phyloP scores from a whole-genome alignment of 345 rosid species.

The Corchorus olitorius region DNA sequence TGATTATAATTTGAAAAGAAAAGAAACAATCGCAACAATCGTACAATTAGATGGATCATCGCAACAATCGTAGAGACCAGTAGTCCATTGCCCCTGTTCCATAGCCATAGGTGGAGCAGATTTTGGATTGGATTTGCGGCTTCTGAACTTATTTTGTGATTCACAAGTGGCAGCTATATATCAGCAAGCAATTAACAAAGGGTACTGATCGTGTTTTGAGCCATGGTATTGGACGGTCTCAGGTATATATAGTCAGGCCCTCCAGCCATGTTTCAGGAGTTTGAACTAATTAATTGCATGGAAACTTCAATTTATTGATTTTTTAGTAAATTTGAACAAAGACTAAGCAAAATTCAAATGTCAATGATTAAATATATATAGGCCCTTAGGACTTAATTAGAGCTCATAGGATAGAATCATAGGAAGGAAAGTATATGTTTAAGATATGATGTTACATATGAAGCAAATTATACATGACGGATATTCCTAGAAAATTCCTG shows the following conservation, averaged over 20 bases:
- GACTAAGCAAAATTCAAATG: background rate
- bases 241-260: background rate
- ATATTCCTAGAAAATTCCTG: background rate
- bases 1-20: background rate
- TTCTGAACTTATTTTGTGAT: background rate
- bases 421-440: too few relatives aligned
- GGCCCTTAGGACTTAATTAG: too few relatives aligned
- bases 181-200: background rate
- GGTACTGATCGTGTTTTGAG: too few relatives aligned
- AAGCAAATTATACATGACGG: background rate
- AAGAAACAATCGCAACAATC: conserved; percentile 15
- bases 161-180: background rate
- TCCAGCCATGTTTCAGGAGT: background rate
- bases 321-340: background rate
- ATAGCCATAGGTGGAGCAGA: background rate
- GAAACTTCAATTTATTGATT: conserved; percentile 14
- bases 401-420: too few relatives aligned
- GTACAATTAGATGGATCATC: conserved; percentile 56
- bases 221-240: background rate
- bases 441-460: background rate
- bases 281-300: background rate
- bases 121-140: background rate
- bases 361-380: too few relatives aligned
- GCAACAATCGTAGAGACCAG: conserved; percentile 54
- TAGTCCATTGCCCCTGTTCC: conserved; percentile 51